Base-by-base conservation (phyloP, 2,329 filamentous ascomycete genomes). In the Ophiostoma pallidulum region DNA sequence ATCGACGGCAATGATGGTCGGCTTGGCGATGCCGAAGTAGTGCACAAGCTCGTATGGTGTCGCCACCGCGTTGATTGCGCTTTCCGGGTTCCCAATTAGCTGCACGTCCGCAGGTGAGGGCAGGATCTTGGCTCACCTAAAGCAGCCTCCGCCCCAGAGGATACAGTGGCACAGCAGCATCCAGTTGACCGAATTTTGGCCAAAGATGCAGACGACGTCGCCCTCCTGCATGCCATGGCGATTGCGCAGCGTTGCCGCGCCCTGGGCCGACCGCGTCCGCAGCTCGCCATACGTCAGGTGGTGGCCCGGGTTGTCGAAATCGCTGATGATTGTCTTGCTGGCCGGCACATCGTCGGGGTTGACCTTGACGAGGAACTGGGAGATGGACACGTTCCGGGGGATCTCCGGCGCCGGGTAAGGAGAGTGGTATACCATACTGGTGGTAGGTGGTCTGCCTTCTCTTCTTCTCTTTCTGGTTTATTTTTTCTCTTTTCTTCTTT, bases 301-400 rank as follows among this genome's bases (percentile, higher is more conserved):
- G 44, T 50, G 38, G 3, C 14, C 32, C 3, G 53, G 53, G 22
- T 51, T 37, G 2, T 57, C 57, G 43, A 57, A 58, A 36, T 60
- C 57, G 12, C 53, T 47, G 8, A 58, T 41, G 35, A 60, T 53
- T 1, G 51, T 38, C n/a, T 46, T 52, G 20, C 55, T 53, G 6
- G 50, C 36, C 13, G 51, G 47, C 4, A 56, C 51, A 47, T 59
- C 57, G 37, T 60, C 58, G 0, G 58, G 55, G 42, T 60, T 54
- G 5, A 45, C 54, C 4, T 48, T 44, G 4, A 58, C 40, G 12
- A 59, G 44, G 28, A 59, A 59, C 31, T 60, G 55, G 0, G 57
- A 56, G 6, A 59, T 29, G 18, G 58, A 59, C 6, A 52, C 36
- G 18, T 57, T 35, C 8, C 38, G 52, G 5, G 58, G 57, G 29